Conservation (phyloP, 345 rosid species). For the Eucalyptus erythrocorys region DNA sequence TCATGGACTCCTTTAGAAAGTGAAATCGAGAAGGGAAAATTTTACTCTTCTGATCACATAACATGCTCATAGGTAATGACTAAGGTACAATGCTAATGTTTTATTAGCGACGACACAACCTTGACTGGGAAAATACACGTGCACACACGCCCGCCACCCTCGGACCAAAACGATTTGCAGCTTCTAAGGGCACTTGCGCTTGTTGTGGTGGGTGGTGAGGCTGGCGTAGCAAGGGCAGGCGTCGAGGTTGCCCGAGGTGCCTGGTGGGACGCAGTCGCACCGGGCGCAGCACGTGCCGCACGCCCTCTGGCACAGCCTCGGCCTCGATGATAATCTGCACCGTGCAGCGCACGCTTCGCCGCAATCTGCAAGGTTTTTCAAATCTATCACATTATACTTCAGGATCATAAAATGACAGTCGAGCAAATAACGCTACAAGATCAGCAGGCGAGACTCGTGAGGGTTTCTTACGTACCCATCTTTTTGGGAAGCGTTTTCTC, state of each 20-base stretch:
- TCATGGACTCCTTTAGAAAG: not conserved
- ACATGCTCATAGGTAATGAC: not conserved
- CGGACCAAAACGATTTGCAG: not conserved
- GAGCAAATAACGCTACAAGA: not conserved
- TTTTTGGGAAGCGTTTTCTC: not conserved
- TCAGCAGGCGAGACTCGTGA: not conserved
- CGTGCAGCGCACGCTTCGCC: conserved; percentile 40
- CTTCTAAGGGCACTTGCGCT: conserved; percentile 59
- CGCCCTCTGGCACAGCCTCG: conserved; percentile 45
- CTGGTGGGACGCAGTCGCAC: conserved; percentile 76
- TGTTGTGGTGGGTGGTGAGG: conserved; percentile 53
- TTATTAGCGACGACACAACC: not conserved
- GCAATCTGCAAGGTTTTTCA: conserved; percentile 23
- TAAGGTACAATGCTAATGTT: not conserved
- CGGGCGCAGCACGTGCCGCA: conserved; percentile 58
- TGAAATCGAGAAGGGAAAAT: not conserved
- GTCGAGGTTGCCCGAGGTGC: conserved; percentile 47
- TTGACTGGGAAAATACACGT: not conserved
- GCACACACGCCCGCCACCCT: not conserved
- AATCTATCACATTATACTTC: not conserved
- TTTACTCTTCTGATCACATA: not conserved
- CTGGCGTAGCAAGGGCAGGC: conserved; percentile 53
- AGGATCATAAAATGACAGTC: not conserved
- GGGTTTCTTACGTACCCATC: not conserved
- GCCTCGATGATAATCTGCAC: conserved; percentile 51